phyloP scores from a whole-genome alignment of 2,329 filamentous ascomycete species.

The Hypoxylon sp. region DNA sequence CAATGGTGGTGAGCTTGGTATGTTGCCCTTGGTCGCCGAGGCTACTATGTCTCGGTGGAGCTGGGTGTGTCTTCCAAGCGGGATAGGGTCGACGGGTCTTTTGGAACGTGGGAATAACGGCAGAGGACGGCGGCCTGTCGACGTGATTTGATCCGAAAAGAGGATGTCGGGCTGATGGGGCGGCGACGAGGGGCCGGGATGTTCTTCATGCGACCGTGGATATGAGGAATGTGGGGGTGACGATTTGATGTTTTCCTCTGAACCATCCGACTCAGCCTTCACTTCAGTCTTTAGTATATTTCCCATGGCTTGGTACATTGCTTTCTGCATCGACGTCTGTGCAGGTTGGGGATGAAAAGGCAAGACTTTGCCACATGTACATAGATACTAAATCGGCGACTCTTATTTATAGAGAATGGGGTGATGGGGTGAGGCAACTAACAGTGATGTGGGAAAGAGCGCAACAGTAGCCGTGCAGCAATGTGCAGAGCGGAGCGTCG shows the following conservation, averaged over 20 bases:
- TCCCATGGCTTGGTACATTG: constrained; percentile 29
- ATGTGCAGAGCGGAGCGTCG: background rate
- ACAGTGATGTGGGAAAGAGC: background rate
- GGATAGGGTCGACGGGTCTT: background rate
- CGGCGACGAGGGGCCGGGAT: constrained; percentile 11
- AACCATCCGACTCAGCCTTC: constrained; percentile 22
- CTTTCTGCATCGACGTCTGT: background rate
- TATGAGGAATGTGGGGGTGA: background rate
- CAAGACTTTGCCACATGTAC: background rate
- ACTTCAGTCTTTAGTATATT: constrained; percentile 26
- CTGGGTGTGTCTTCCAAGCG: background rate
- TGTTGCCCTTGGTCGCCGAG: background rate
- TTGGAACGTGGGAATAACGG: background rate
- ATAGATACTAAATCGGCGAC: background rate
- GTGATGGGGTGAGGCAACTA: background rate
- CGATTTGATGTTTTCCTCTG: background rate
- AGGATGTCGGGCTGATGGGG: constrained; percentile 25
- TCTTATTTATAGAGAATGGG: background rate
- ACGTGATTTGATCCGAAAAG: constrained; percentile 38
- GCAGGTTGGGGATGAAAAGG: background rate
- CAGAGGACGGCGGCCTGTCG: constrained; percentile 1
- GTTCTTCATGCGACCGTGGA: background rate
- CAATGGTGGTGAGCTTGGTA: constrained; percentile 1
- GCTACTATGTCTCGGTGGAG: background rate
- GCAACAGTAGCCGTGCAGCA: background rate